Percentiles rank a stretch among this genome's conserved stretches.
These are phyloP conservation scores for Didymella segeticola DNA, from an alignment of 2,329 filamentous ascomycete species.

Conservation along the genomic window DNA sequence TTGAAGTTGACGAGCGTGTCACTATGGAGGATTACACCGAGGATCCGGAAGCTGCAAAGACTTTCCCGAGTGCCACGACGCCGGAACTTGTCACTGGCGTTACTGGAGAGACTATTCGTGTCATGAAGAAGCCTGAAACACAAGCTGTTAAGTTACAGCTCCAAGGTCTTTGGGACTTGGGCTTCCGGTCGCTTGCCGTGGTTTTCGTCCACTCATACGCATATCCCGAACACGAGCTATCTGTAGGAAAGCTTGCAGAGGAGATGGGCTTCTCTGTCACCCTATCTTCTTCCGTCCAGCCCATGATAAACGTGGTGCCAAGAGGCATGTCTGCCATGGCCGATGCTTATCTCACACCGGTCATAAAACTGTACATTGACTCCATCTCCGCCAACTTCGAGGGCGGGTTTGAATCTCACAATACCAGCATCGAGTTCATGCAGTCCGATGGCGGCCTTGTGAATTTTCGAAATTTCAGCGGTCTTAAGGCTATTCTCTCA, in stretches of 20 bases:
- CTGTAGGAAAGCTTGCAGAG: conserved; percentile 34
- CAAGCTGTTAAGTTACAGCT: conserved; percentile 8
- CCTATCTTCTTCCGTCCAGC: conserved; percentile 31
- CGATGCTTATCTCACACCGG: conserved; percentile 38
- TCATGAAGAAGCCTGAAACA: conserved; percentile 31
- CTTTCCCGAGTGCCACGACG: conserved; percentile 3
- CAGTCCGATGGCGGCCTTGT: conserved; percentile 44
- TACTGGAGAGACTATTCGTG: conserved; percentile 37
- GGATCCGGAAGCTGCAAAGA: conserved; percentile 22
- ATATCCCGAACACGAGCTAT: conserved; percentile 41
- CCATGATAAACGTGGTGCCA: conserved; percentile 34
- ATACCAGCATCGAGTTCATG: conserved; percentile 46
- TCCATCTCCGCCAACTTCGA: conserved; percentile 27
- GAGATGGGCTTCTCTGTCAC: conserved; percentile 41
- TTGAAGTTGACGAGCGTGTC: conserved; percentile 27
- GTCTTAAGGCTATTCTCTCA: conserved; percentile 40
- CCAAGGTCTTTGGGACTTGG: conserved; percentile 36
- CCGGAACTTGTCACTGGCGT: conserved; percentile 25
- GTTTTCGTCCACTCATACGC: conserved; percentile 45
- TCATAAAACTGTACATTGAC: conserved; percentile 28
- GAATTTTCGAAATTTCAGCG: conserved; percentile 35
- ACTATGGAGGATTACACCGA: conserved; percentile 43
- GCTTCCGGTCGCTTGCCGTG: conserved; percentile 47
- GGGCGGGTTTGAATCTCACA: conserved; percentile 26
- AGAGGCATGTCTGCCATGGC: conserved; percentile 33